phyloP scores from a whole-genome alignment of 1,284 basidiomycete species.

The Ceratobasidium sp. region DNA sequence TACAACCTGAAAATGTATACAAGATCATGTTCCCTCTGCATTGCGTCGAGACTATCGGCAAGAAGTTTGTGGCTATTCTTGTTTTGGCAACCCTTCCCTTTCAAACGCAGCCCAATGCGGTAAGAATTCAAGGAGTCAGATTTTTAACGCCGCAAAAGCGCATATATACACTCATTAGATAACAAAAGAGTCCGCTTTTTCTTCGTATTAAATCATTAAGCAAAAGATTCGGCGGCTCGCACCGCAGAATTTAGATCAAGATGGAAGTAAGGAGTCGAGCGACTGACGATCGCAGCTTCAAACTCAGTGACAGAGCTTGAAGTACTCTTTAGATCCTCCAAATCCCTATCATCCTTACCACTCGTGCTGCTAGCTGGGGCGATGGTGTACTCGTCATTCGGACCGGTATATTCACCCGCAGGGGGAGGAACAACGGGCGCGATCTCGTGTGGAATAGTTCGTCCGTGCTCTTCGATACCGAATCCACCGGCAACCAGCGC shows the following conservation, averaged over 20 bases:
- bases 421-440: constrained; percentile 71
- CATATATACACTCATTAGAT: constrained; percentile 6
- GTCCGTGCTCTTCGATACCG: constrained; percentile 61
- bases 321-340: constrained; percentile 39
- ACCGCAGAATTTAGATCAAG: constrained; percentile 78
- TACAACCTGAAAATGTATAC: too few relatives aligned
- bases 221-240: constrained; percentile 62
- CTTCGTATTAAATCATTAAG: not conserved
- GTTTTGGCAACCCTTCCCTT: too few relatives aligned
- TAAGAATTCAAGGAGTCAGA: too few relatives aligned
- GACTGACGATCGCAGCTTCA: constrained; percentile 55
- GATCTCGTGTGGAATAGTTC: constrained; percentile 64
- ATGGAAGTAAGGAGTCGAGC: constrained; percentile 83
- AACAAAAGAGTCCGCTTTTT: not conserved
- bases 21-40: too few relatives aligned
- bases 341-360: constrained; percentile 52
- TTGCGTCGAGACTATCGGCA: too few relatives aligned
- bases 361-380: constrained; percentile 19
- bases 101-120: too few relatives aligned
- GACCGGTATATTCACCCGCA: constrained; percentile 35
- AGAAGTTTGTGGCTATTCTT: too few relatives aligned
- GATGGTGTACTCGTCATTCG: constrained; percentile 44
- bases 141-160: not conserved
- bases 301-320: constrained; percentile 43
- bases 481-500: constrained; percentile 88